These are phyloP conservation scores for Pseudonitzschia delicatissima DNA, from an alignment of 108 stramenopile genomes.

Conservation along the genomic window DNA sequence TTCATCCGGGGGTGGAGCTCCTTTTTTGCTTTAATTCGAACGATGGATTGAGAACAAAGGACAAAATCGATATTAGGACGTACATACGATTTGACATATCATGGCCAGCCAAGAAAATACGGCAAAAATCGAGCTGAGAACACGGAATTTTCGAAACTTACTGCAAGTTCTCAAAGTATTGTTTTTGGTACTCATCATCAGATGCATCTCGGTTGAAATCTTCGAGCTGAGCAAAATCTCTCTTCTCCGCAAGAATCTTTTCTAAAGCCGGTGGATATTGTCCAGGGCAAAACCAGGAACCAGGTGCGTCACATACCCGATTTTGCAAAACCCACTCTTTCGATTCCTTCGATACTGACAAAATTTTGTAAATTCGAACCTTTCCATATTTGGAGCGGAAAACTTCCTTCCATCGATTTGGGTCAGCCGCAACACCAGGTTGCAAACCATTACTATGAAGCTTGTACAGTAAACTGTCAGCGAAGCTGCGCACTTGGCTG, in stretches of 20 bases:
- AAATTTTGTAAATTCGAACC: conserved; percentile 94
- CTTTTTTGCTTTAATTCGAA: conserved; percentile 3
- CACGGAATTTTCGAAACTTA: conserved; percentile 13
- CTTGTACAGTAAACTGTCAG: conserved; percentile 86
- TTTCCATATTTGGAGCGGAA: conserved; percentile 93
- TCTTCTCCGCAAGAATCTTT: conserved; percentile 77
- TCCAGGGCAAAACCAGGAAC: conserved; percentile 88
- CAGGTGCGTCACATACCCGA: conserved; percentile 81
- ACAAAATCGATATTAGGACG: too few relatives aligned
- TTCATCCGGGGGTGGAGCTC: conserved; percentile 10
- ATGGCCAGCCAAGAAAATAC: too few relatives aligned
- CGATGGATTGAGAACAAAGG: not conserved
- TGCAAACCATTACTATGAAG: conserved; percentile 75
- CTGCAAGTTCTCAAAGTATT: conserved; percentile 85
- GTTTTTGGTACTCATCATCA: conserved; percentile 61
- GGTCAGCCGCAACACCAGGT: conserved; percentile 77
- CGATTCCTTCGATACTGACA: conserved; percentile 83
- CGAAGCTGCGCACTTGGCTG: conserved; percentile 69
- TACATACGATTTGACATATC: not conserved
- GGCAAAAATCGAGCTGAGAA: not conserved
- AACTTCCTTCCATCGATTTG: conserved; percentile 71
- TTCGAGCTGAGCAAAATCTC: conserved; percentile 86
- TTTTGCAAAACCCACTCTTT: conserved; percentile 89
- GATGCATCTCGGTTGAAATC: conserved; percentile 80
- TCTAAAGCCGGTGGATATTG: conserved; percentile 88